These are phyloP conservation scores for Leishmania turanica DNA, from an alignment of 208 protist species.

Conservation along the genomic window DNA sequence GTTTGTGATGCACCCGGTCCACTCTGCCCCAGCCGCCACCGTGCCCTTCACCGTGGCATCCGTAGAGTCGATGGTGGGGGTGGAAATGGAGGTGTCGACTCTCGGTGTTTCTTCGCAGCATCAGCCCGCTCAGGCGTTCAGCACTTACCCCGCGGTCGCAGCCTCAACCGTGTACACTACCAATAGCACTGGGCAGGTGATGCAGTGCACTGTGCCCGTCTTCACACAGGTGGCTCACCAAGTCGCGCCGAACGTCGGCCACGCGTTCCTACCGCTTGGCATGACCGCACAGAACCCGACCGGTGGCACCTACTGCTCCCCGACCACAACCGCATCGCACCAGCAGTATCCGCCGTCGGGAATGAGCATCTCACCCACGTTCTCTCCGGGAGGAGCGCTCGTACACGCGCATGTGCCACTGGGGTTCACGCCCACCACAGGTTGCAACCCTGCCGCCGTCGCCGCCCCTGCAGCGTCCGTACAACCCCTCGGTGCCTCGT, in stretches of 20 bases:
- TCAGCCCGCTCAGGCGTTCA: slow-evolving; percentile 19
- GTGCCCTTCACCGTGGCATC: slow-evolving; percentile 18
- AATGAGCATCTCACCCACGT: slow-evolving; percentile 22
- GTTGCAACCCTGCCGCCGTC: background rate
- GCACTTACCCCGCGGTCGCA: slow-evolving; percentile 13
- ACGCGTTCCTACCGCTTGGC: slow-evolving; percentile 17
- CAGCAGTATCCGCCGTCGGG: slow-evolving; percentile 14
- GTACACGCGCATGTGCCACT: slow-evolving; percentile 25
- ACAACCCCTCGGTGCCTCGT: slow-evolving; percentile 23
- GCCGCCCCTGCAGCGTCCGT: slow-evolving; percentile 10
- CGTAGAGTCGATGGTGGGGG: slow-evolving; percentile 17
- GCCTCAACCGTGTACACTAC: slow-evolving; percentile 5
- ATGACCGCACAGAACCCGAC: slow-evolving; percentile 13
- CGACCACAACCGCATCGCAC: slow-evolving; percentile 8
- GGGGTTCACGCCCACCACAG: slow-evolving; percentile 15
- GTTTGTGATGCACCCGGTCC: slow-evolving; percentile 25
- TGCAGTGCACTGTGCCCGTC: slow-evolving; percentile 27
- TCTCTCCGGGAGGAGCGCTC: slow-evolving; percentile 19
- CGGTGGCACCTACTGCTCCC: slow-evolving; percentile 24
- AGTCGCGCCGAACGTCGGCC: slow-evolving; percentile 1
- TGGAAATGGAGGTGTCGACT: slow-evolving; percentile 20
- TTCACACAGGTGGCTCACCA: slow-evolving; percentile 20
- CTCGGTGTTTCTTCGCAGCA: slow-evolving; percentile 18
- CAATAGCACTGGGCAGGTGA: slow-evolving; percentile 7
- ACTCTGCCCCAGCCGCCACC: slow-evolving; percentile 16